Evolutionary conservation across 495 filamentous ascomycete species (phyloP), one percentile per base, ranked within the genome.

Genomic region (Lindgomyces ingoldianus): DNA sequence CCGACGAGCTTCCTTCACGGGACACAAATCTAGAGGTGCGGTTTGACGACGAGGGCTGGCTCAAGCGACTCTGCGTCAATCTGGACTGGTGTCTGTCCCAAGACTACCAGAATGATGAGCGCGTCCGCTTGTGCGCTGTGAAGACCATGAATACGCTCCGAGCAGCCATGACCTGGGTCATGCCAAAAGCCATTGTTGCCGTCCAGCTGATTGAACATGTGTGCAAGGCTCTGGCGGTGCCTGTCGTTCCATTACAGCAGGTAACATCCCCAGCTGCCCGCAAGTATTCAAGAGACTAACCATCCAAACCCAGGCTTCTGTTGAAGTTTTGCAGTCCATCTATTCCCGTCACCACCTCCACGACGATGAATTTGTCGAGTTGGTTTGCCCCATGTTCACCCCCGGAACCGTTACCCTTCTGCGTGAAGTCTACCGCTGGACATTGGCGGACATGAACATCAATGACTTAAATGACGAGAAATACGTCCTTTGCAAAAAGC

Each of bases 401-500:
- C 73, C 79, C 19, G 84, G 89, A 33, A 87, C 85, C 60, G 81
- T 96, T 39, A 79, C 80, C 25, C 80, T 95, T n/a, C 83, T 93
- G 55, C 83, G 83, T 64, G 84, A 84, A 61, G 81, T 96, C 25
- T 93, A 89, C 70, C 83, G 91, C 67, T 96, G 90, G 90, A 89
- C 91, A 0, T 75, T 85, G 4, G 87, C 93, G 60, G 88, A 93
- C 47, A 61, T 70, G 62, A 58, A 67, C 54, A 81, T 89, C 8
- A 79, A 87, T 46, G 86, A 94, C 70, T 83, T 93, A 27, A 90
- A 96, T 70, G 91, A 97, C 58, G 88, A 91, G 62, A 93, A 91
- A 73, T 98, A 98, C 72, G 83, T 89, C 33, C 85, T 98, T 66
- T 85, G 88, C 21, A 97, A 97, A 78, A 96, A 93, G 77, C 84